phyloP scores from a whole-genome alignment of 192 early-diverging fungal genomes.

The Rhizoclosmatium sp. region DNA sequence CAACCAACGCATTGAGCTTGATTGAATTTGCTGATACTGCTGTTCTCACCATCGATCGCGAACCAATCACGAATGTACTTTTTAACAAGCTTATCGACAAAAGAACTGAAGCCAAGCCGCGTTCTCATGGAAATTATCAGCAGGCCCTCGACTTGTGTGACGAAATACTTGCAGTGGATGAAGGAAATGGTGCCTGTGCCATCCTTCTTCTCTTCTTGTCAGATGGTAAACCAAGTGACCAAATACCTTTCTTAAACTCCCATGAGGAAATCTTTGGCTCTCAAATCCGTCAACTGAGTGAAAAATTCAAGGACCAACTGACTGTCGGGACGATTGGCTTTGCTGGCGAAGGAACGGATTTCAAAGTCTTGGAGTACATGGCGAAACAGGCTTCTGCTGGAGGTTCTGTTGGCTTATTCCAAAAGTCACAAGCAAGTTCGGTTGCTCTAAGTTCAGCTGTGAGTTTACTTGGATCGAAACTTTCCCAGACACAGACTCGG shows the following conservation, averaged over 20 bases:
- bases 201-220: slow-evolving; percentile 3
- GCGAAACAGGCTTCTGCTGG: not conserved
- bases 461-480: not conserved
- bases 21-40: not conserved
- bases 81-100: not conserved
- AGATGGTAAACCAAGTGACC: not conserved
- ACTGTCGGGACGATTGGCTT: slow-evolving; percentile 4
- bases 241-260: not conserved
- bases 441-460: slow-evolving; percentile 1
- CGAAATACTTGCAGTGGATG: not conserved
- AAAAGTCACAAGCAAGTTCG: slow-evolving; percentile 5
- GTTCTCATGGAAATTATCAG: slow-evolving; percentile 4
- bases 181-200: not conserved
- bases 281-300: not conserved
- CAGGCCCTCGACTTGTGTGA: not conserved
- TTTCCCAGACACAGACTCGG: not conserved
- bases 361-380: not conserved
- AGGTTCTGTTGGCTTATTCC: not conserved
- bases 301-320: not conserved
- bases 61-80: slow-evolving; percentile 10
- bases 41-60: not conserved
- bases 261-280: not conserved
- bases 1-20: not conserved
- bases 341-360: slow-evolving; percentile 4
- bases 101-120: not conserved